Evolutionary conservation across 208 protist species (phyloP).

Genomic region (Leishmania braziliensis): DNA sequence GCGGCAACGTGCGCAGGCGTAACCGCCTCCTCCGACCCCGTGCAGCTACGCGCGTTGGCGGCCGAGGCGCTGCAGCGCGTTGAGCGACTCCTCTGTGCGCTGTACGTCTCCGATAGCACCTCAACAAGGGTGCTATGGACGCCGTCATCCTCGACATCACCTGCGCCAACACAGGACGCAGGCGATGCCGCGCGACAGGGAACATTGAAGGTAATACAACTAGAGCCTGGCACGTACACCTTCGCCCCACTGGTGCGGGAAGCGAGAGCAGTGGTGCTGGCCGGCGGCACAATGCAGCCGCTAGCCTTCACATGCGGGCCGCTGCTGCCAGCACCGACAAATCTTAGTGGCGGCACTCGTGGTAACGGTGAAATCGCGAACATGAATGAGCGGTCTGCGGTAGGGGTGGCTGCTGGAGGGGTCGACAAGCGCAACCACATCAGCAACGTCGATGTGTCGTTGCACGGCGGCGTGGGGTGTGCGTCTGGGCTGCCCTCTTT

Average conservation of each 20-base stretch:
- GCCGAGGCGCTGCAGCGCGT: slow-evolving; percentile 33
- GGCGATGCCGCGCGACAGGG: background rate
- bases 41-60: slow-evolving; percentile 10
- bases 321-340: slow-evolving; percentile 38
- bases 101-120: slow-evolving; percentile 33
- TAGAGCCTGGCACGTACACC: slow-evolving; percentile 71
- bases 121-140: slow-evolving; percentile 33
- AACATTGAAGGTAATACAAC: slow-evolving; percentile 58
- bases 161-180: background rate
- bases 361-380: background rate
- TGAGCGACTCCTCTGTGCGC: slow-evolving; percentile 28
- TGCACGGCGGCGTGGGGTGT: background rate
- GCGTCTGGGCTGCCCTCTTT: slow-evolving; percentile 12
- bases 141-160: background rate
- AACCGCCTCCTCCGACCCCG: background rate
- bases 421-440: background rate
- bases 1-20: background rate
- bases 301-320: slow-evolving; percentile 77
- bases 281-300: slow-evolving; percentile 95
- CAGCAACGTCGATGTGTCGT: background rate
- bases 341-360: background rate
- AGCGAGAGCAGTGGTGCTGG: slow-evolving; percentile 73
- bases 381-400: background rate
- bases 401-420: background rate
- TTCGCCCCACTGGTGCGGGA: slow-evolving; percentile 51